phyloP scores from a whole-genome alignment of 805 yeast genomes.

The Candida fluviatilis region DNA sequence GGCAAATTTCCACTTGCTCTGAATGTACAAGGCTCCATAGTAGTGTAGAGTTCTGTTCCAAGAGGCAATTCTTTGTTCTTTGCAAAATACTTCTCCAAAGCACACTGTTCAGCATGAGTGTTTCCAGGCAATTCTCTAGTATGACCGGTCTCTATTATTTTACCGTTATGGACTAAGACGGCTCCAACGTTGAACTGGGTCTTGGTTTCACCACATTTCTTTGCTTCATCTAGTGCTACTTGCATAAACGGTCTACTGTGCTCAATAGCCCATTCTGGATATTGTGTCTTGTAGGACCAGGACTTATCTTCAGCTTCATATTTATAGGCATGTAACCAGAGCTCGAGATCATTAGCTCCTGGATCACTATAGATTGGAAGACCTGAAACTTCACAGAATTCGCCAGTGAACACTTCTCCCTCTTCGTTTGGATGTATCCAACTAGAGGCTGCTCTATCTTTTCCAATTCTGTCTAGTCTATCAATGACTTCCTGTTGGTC shows the following conservation, averaged over 20 bases:
- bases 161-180: conserved; percentile 57
- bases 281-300: conserved; percentile 74
- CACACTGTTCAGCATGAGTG: conserved; percentile 97
- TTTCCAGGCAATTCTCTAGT: conserved; percentile 91
- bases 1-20: conserved; percentile 88
- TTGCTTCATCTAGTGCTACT: conserved; percentile 72
- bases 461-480: conserved; percentile 64
- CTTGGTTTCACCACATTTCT: conserved; percentile 72
- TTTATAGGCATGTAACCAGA: conserved; percentile 88
- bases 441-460: conserved; percentile 58
- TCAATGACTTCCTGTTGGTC: conserved; percentile 45
- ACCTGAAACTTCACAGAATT: conserved; percentile 61
- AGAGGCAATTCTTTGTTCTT: conserved; percentile 49
- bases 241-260: conserved; percentile 63
- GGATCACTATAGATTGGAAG: conserved; percentile 81
- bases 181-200: conserved; percentile 97
- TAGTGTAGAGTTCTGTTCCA: conserved; percentile 83
- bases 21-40: conserved; percentile 95
- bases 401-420: conserved; percentile 67
- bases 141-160: conserved; percentile 74
- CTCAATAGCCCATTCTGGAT: conserved; percentile 79
- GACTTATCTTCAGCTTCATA: conserved; percentile 56
- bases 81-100: conserved; percentile 66
- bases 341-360: conserved; percentile 76
- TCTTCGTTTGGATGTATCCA: conserved; percentile 56